Conservation (phyloP, 2,329 filamentous ascomycete species). For the Thelonectria olida region DNA sequence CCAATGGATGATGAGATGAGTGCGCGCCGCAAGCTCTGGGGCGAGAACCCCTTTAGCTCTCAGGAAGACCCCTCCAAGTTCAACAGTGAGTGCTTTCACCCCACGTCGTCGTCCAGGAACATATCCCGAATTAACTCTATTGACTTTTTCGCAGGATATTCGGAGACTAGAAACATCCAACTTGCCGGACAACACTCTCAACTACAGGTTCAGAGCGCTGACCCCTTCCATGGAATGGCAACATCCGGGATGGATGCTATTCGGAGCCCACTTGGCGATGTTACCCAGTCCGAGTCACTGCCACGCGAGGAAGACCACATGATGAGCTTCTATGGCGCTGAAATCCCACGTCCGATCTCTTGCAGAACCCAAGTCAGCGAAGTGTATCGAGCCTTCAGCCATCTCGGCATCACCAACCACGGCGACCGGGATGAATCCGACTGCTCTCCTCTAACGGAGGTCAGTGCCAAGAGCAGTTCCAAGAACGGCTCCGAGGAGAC, state of each 20-base stretch:
- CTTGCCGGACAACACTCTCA: not conserved
- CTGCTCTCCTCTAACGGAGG: not conserved
- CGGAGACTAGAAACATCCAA: not conserved
- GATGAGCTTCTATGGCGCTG: constrained; percentile 28
- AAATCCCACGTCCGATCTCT: constrained; percentile 35
- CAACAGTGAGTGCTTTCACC: constrained; percentile 72
- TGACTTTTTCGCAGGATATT: not conserved
- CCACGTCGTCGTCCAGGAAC: constrained; percentile 61
- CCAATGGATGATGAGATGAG: constrained; percentile 67
- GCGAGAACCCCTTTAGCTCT: constrained; percentile 60
- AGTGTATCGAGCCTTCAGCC: constrained; percentile 38
- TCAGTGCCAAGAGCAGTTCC: not conserved
- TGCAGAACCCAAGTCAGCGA: constrained; percentile 36
- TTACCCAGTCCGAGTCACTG: constrained; percentile 47
- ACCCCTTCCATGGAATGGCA: constrained; percentile 30
- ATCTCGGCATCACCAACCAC: constrained; percentile 29
- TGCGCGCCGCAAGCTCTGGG: constrained; percentile 70
- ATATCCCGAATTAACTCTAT: constrained; percentile 20
- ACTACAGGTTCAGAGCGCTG: constrained; percentile 12
- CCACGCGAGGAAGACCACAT: constrained; percentile 34
- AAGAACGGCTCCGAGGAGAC: not conserved
- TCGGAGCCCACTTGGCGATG: constrained; percentile 38
- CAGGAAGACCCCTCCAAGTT: constrained; percentile 68
- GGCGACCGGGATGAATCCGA: constrained; percentile 9
- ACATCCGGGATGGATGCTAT: constrained; percentile 20